Evolutionary conservation across 495 filamentous ascomycete species (phyloP).

Genomic region (Podospora bellae-mahoneyi): DNA sequence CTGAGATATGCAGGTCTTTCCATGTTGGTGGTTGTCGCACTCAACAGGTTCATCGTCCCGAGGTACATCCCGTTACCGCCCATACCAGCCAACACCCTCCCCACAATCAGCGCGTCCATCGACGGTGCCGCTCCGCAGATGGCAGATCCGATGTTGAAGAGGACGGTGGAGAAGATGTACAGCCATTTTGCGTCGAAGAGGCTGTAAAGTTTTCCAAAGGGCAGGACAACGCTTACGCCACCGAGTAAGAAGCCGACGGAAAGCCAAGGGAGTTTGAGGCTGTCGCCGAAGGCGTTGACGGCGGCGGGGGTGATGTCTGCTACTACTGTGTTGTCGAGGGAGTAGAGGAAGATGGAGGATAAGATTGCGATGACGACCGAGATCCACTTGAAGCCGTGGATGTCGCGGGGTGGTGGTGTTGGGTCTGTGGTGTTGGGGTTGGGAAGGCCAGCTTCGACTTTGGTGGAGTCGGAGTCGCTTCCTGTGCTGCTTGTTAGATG

Average conservation of each 20-base stretch:
- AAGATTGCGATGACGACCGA: constrained; percentile 47
- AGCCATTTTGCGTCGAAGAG: constrained; percentile 54
- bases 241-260: constrained; percentile 45
- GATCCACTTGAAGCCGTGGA: constrained; percentile 30
- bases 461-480: neutral
- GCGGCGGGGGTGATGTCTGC: constrained; percentile 55
- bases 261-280: constrained; percentile 55
- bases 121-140: constrained; percentile 42
- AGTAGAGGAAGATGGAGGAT: constrained; percentile 50
- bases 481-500: neutral
- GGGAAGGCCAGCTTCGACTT: neutral
- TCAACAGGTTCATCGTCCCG: constrained; percentile 42
- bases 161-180: constrained; percentile 45
- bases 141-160: constrained; percentile 54
- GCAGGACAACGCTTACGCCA: constrained; percentile 42
- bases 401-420: constrained; percentile 12
- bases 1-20: constrained; percentile 51
- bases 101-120: constrained; percentile 44
- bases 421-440: neutral
- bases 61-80: constrained; percentile 54
- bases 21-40: constrained; percentile 38
- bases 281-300: constrained; percentile 42
- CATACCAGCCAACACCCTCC: constrained; percentile 42
- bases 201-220: constrained; percentile 41
- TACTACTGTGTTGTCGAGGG: constrained; percentile 61